These are phyloP conservation scores for Avena eriantha DNA, from an alignment of 176 grass and related monocot species.

Conservation along the genomic window DNA sequence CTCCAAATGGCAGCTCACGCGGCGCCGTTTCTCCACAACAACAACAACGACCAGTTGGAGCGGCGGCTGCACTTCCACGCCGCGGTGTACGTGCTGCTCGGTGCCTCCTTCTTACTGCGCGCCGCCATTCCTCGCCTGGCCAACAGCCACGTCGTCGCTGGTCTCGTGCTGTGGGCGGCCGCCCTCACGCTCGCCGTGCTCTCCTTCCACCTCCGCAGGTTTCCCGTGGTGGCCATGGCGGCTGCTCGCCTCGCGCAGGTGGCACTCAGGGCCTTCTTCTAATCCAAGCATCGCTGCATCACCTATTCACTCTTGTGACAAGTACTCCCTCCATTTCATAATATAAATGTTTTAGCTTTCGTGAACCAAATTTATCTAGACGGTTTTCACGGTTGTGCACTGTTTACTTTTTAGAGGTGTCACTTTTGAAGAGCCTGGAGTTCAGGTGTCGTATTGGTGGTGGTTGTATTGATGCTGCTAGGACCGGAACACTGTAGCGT, in stretches of 20 bases:
- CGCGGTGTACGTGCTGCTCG: background rate
- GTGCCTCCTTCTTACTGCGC: background rate
- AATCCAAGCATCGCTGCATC: background rate
- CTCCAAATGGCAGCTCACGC: background rate
- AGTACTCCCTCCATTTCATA: no score
- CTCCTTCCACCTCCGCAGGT: constrained; percentile 11
- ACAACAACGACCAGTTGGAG: constrained; percentile 10
- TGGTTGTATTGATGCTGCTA: no score
- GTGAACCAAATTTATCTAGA: no score
- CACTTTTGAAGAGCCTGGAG: no score
- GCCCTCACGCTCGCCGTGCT: background rate
- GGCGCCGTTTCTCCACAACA: background rate
- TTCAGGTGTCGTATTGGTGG: no score
- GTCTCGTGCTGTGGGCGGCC: background rate
- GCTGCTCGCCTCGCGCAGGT: background rate
- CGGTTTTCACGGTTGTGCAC: no score
- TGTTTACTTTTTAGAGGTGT: no score
- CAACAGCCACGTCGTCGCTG: background rate
- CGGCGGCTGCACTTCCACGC: constrained; percentile 25
- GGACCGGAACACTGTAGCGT: no score
- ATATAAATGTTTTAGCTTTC: no score
- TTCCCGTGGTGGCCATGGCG: background rate
- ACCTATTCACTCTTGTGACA: background rate
- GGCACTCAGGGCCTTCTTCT: constrained; percentile 27
- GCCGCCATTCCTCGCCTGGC: background rate